Base-by-base conservation (phyloP, 192 early-diverging fungal genomes). In the Martensiomyces pterosporus region DNA sequence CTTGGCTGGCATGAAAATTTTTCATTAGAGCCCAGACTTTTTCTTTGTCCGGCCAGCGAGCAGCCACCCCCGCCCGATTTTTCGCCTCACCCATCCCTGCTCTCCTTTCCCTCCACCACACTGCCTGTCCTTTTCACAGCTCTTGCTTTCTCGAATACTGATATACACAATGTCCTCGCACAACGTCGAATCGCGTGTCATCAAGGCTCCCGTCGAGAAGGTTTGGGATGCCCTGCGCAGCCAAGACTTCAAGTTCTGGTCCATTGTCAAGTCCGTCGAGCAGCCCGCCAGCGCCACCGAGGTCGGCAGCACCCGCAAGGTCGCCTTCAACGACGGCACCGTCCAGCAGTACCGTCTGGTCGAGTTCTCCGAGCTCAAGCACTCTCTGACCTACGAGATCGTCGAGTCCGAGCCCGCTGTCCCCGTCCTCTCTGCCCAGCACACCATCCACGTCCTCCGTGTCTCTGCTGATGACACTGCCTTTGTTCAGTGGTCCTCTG, bases 401-500 rank as follows among this genome's bases (percentile, higher is more conserved):
- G 60, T 82, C 21, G 73, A 79, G 4, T 73, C 80, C 3, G 52
- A 65, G 26, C 80, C 80, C 1, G 57, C 80, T 9, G 66, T 78
- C 3, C 39, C 37, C n/a, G 65, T 71, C 52, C 64, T 82, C 46
- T 79, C 78, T 2, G 77, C 80, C 16, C 49, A 76, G 43, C 76
- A 82, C 55, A 76, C 76, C 1, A 67, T 82, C 52, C 48, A 52
- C 17, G 60, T 74, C 34, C 58, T 57, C 40, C 55, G 59, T 8
- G 78, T 82, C 22, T 65, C 80, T 0, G 43, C 71, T 7, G 70
- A 78, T 49, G 57, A 82, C 58, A 61, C 76, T 0, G 60, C 80
- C n/a, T 79, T 73, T 65, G 80, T 82, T 26, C 66, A 75, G 48
- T 82, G 80, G 80, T 47, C 69, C n/a, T 74, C 75, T 52, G 76